Percentiles rank a stretch among this genome's conserved stretches.
Evolutionary conservation across 352 stramenopile species (phyloP).

Genomic region (Thraustochytrium striatum): DNA sequence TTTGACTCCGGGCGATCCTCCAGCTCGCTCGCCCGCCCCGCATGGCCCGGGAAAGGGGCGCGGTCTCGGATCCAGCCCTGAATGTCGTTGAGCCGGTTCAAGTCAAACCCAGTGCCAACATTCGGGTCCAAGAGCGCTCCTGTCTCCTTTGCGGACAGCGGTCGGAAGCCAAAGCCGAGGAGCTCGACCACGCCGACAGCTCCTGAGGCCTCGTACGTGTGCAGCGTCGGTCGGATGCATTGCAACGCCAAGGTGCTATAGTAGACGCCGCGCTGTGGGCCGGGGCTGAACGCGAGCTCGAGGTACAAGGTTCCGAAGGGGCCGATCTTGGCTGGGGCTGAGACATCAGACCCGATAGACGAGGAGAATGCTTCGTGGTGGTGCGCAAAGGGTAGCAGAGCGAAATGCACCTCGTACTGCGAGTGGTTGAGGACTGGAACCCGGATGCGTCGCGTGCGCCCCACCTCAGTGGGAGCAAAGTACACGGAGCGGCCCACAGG

Average conservation of each 20-base stretch:
- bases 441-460: neutral
- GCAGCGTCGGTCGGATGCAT: neutral
- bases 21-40: no score
- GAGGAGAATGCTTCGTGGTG: neutral
- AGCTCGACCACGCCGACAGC: slow-evolving; percentile 12
- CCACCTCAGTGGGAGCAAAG: neutral
- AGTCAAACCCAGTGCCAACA: neutral
- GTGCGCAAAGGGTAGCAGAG: neutral
- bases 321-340: neutral
- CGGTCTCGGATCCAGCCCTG: neutral
- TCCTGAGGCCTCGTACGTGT: slow-evolving; percentile 1
- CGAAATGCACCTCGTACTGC: neutral
- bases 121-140: neutral
- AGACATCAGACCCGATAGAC: neutral
- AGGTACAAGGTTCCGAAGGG: neutral
- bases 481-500: neutral
- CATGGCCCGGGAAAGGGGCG: neutral
- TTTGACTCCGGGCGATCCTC: neutral
- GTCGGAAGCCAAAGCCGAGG: neutral
- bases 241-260: neutral
- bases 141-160: neutral
- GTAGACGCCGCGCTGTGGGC: slow-evolving; percentile 2
- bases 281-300: slow-evolving; percentile 5
- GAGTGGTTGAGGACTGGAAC: slow-evolving; percentile 33
- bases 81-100: neutral